Conservation (phyloP, 352 stramenopile species). For the Pilasporangium apinafurcum region DNA sequence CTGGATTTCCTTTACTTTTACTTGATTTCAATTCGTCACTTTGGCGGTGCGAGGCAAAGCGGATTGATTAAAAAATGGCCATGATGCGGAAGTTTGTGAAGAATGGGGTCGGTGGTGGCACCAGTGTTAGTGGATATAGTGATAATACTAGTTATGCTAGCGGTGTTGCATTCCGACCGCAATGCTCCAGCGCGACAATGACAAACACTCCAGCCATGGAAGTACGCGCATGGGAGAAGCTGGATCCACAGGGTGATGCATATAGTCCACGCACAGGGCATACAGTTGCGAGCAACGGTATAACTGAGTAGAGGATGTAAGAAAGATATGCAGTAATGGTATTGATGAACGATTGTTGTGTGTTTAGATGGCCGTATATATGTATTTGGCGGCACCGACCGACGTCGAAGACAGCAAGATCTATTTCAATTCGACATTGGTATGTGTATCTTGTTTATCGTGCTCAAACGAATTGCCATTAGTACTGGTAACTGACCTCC, state of each 20-base stretch:
- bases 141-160: no score
- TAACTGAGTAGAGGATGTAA: not conserved
- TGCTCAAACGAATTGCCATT: no score
- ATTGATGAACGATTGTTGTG: not conserved
- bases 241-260: conserved; percentile 64
- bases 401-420: conserved; percentile 73
- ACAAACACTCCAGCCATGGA: conserved; percentile 22
- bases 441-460: no score
- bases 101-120: no score
- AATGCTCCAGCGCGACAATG: no score
- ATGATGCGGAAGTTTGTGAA: no score
- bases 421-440: conserved; percentile 81
- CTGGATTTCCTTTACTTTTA: no score
- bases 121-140: no score
- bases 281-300: conserved; percentile 75
- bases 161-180: no score
- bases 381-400: conserved; percentile 84
- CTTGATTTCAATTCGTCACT: no score
- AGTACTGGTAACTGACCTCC: not conserved
- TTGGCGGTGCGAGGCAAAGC: no score
- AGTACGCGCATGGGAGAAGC: conserved; percentile 69
- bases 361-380: conserved; percentile 61
- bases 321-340: not conserved
- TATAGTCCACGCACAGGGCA: conserved; percentile 84
- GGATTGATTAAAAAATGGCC: no score